Evolutionary conservation across 2,329 filamentous ascomycete species (phyloP).

Genomic region (Cytospora chrysosperma): DNA sequence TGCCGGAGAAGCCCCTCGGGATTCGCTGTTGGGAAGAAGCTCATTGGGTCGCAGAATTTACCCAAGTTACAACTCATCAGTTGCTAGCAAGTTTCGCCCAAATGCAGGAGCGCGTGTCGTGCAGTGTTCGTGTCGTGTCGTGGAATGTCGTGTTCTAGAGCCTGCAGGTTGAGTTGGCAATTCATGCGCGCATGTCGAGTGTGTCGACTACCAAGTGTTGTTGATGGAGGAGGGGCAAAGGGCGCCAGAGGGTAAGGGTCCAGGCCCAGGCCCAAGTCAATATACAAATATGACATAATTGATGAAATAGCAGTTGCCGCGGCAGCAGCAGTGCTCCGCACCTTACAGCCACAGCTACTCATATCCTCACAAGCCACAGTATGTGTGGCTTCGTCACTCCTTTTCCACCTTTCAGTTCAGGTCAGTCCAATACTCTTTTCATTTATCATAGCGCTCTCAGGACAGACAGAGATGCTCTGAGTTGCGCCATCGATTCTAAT

Average conservation of each 20-base stretch:
- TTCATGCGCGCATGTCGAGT: neutral
- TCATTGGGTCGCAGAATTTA: neutral
- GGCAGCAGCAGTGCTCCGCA: conserved; percentile 1
- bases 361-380: too few species aligned
- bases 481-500: neutral
- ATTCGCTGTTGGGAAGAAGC: neutral
- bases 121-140: too few species aligned
- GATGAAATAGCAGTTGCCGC: neutral
- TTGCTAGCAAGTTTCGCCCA: neutral
- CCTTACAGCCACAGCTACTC: too few species aligned
- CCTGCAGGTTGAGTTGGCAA: conserved; percentile 21
- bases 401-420: neutral
- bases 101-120: conserved; percentile 15
- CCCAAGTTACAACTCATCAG: neutral
- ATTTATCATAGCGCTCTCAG: too few species aligned
- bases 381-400: neutral
- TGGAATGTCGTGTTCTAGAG: neutral
- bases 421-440: too few species aligned
- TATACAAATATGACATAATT: conserved; percentile 22
- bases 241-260: neutral
- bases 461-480: too few species aligned
- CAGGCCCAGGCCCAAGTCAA: conserved; percentile 10
- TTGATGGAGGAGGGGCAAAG: conserved; percentile 6
- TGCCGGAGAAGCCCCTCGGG: neutral
- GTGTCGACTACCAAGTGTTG: neutral